phyloP scores from a whole-genome alignment of 1,139 yeast genomes.

The Yamadazyma dushanensis region DNA sequence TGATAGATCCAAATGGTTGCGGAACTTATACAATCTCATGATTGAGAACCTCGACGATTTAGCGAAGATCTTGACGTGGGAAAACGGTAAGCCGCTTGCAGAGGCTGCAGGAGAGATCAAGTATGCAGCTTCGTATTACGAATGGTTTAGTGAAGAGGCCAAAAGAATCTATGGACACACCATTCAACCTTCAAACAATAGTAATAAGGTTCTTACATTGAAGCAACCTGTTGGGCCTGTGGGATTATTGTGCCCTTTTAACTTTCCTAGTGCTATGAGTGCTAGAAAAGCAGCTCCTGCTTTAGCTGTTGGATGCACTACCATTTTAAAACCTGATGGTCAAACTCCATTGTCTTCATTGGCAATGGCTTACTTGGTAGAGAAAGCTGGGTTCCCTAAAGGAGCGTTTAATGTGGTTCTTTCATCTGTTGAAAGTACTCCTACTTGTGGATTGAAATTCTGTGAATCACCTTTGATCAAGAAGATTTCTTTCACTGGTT shows the following conservation, averaged over 20 bases:
- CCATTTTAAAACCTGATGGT: slow-evolving; percentile 47
- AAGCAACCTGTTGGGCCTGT: slow-evolving; percentile 52
- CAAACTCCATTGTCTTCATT: slow-evolving; percentile 47
- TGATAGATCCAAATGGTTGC: slow-evolving; percentile 64
- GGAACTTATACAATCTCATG: slow-evolving; percentile 51
- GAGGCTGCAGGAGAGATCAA: slow-evolving; percentile 44
- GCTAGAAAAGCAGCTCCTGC: slow-evolving; percentile 50
- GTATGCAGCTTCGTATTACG: slow-evolving; percentile 46
- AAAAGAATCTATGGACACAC: slow-evolving; percentile 43
- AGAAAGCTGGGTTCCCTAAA: slow-evolving; percentile 46
- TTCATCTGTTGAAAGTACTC: slow-evolving; percentile 37
- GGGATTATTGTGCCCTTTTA: slow-evolving; percentile 50
- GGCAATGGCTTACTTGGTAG: slow-evolving; percentile 46
- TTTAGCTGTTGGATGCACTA: slow-evolving; percentile 50
- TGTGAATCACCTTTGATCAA: slow-evolving; percentile 41
- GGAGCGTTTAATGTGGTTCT: slow-evolving; percentile 45
- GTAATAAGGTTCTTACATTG: slow-evolving; percentile 40
- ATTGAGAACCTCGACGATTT: slow-evolving; percentile 43
- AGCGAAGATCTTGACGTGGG: slow-evolving; percentile 44
- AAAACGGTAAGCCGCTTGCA: slow-evolving; percentile 42
- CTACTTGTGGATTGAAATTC: slow-evolving; percentile 30
- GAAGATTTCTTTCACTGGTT: slow-evolving; percentile 60
- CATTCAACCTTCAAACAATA: slow-evolving; percentile 40
- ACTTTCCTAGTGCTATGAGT: slow-evolving; percentile 52
- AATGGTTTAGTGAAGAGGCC: slow-evolving; percentile 48